These are phyloP conservation scores for Chalciporus sp. DNA, from an alignment of 1,284 basidiomycete genomes.

Conservation along the genomic window DNA sequence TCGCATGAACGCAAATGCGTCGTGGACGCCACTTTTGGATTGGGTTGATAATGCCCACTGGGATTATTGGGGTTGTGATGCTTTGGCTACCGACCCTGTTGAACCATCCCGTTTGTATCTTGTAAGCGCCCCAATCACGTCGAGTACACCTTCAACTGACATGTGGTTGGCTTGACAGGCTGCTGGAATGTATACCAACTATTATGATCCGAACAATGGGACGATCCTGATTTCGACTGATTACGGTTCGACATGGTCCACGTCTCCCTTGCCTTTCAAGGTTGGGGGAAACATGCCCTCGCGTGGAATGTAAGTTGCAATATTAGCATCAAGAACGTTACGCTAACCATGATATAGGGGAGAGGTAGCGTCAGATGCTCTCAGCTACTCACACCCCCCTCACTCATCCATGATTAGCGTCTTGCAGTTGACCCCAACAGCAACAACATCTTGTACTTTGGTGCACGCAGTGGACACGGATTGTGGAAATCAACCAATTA, in stretches of 20 bases:
- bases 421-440: conserved; percentile 64
- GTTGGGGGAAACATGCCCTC: conserved; percentile 72
- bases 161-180: conserved; percentile 38
- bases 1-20: conserved; percentile 59
- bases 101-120: conserved; percentile 57
- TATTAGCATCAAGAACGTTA: neutral
- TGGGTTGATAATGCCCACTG: conserved; percentile 56
- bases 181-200: conserved; percentile 68
- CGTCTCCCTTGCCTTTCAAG: conserved; percentile 60
- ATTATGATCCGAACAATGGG: conserved; percentile 66
- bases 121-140: conserved; percentile 25
- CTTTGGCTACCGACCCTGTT: conserved; percentile 63
- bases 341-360: conserved; percentile 7
- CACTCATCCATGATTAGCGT: too few species aligned
- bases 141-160: neutral
- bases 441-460: conserved; percentile 62
- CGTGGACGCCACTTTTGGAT: too few species aligned
- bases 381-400: too few species aligned
- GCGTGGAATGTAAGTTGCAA: conserved; percentile 45
- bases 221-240: conserved; percentile 64
- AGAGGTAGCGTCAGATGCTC: conserved; percentile 10
- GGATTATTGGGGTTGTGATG: conserved; percentile 70
- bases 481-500: conserved; percentile 65
- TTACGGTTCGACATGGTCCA: conserved; percentile 55
- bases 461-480: conserved; percentile 63